Percentiles rank a stretch among this genome's conserved stretches.
Conservation (phyloP, 371 early-diverging fungal species). For the Syncephalastrum racemosum region DNA sequence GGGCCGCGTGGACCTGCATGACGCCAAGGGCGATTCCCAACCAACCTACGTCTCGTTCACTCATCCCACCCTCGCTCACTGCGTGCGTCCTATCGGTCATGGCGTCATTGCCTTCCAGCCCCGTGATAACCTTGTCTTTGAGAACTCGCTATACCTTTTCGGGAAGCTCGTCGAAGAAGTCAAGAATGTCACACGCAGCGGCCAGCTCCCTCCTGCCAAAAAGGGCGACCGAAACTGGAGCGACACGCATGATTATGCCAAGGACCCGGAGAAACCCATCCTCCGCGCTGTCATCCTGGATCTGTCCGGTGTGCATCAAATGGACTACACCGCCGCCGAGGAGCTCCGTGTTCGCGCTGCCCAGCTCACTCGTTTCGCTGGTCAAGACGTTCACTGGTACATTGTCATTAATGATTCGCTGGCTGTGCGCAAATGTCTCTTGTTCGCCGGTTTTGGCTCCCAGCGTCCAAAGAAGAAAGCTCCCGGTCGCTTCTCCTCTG, state of each 20-base stretch:
- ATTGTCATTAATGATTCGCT: conserved; percentile 57
- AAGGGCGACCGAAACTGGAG: conserved; percentile 55
- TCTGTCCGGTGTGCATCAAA: conserved; percentile 72
- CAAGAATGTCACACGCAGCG: conserved; percentile 32
- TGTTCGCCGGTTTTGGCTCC: conserved; percentile 39
- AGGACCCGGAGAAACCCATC: conserved; percentile 27
- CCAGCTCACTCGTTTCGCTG: conserved; percentile 39
- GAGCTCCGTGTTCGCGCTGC: conserved; percentile 51
- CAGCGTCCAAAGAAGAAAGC: conserved; percentile 22
- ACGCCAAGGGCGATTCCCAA: conserved; percentile 14
- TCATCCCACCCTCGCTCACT: conserved; percentile 36
- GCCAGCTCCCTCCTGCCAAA: conserved; percentile 24
- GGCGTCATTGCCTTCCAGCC: conserved; percentile 66
- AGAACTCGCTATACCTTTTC: conserved; percentile 61
- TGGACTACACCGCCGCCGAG: conserved; percentile 82
- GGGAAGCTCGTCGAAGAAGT: conserved; percentile 46
- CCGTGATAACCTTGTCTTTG: conserved; percentile 73
- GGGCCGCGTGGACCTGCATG: conserved; percentile 33
- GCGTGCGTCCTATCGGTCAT: conserved; percentile 38
- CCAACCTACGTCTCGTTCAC: conserved; percentile 20
- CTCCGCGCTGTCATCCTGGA: conserved; percentile 76
- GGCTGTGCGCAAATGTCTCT: conserved; percentile 26
- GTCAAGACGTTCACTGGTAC: conserved; percentile 34
- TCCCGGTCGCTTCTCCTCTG: conserved; percentile 20
- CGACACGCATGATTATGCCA: conserved; percentile 17